Base-by-base conservation (phyloP, 768 basidiomycete species). In the Tremella yokohamensis region DNA sequence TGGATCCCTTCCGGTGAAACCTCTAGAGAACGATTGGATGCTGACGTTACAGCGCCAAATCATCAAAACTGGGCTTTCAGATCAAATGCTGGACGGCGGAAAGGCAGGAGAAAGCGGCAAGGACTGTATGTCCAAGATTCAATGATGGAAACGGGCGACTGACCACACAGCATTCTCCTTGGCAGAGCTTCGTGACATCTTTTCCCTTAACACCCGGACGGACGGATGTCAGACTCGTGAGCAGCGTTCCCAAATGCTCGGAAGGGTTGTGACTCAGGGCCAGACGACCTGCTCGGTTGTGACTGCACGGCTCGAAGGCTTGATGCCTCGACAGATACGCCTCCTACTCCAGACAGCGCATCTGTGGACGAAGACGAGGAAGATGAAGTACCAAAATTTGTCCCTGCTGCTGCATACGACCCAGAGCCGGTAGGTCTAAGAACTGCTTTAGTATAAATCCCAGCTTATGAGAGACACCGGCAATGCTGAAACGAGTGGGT, bases 21-120 rank as follows among this genome's bases (percentile, higher is more conserved):
- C n/a, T n/a, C n/a, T n/a, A n/a, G n/a, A n/a, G n/a, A n/a, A n/a
- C 2, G 24, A n/a, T 50, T 1, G 18, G 37, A 40, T 16, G 0
- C 26, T 34, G 40, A 57, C 34, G n/a, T 20, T 66, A 13, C 90
- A 97, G 76, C 82, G 94, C 57, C 93, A 97, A 76, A 85, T 97
- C 26, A 96, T 90, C 16, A 98, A 98, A 77, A 82, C 90, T 11
- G 93, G 90, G 3, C 78, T 98, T 48, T 91, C 90, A 62, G 84
- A 89, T 63, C 89, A 63, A 24, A 52, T 73, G 57, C 58, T 76
- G 72, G 67, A 82, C 78, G 79, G 79, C 25, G 72, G 72, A n/a
- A 76, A 82, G 1, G 77, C 79, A 38, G 85, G 85, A 7, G 88
- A 87, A 73, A 86, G 84, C 9, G 88, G 92, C 76, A 89, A 90